phyloP scores from a whole-genome alignment of 2,329 filamentous ascomycete species.

The Pezicula rhizophila region DNA sequence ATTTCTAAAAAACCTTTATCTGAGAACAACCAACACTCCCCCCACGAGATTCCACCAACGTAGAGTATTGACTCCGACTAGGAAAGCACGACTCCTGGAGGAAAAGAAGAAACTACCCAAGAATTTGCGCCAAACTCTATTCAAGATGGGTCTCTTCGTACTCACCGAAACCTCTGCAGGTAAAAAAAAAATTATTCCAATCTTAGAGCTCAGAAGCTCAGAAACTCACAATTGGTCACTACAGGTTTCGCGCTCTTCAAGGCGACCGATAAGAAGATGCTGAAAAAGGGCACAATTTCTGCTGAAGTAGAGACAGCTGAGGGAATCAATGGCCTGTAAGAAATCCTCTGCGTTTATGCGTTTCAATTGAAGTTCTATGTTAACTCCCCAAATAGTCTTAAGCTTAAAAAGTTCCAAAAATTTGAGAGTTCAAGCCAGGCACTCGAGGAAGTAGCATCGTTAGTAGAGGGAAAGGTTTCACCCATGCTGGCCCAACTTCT shows the following conservation, averaged over 20 bases:
- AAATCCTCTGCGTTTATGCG: constrained; percentile 17
- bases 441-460: constrained; percentile 79
- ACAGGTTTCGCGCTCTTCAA: constrained; percentile 94
- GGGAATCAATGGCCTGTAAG: constrained; percentile 80
- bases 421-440: constrained; percentile 91
- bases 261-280: constrained; percentile 95
- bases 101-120: neutral
- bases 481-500: constrained; percentile 77
- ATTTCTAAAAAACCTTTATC: too few relatives aligned
- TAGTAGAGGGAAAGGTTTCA: constrained; percentile 93
- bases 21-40: too few relatives aligned
- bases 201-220: neutral
- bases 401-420: constrained; percentile 95
- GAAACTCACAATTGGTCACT: constrained; percentile 22
- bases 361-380: constrained; percentile 13
- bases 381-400: constrained; percentile 47
- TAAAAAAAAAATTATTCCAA: constrained; percentile 34
- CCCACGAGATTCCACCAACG: too few relatives aligned
- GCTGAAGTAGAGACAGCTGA: constrained; percentile 73
- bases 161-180: constrained; percentile 86
- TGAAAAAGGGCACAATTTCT: constrained; percentile 78
- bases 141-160: constrained; percentile 81
- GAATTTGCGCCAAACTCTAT: constrained; percentile 5
- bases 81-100: neutral
- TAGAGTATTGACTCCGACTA: too few relatives aligned